Conservation (phyloP, 306 rosid species). For the Neltuma alba region DNA sequence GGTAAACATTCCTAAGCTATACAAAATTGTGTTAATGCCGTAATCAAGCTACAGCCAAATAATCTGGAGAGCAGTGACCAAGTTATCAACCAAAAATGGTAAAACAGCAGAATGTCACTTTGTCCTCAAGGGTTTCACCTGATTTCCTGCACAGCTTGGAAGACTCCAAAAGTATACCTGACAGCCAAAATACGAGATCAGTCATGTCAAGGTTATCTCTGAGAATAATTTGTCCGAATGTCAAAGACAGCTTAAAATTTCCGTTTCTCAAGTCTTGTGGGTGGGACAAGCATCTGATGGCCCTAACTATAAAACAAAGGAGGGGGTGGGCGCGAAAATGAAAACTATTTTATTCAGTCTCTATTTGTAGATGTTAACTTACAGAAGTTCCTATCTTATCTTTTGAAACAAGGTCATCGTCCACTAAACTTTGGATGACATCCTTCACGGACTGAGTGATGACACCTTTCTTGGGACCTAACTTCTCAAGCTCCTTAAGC, state of each 20-base stretch:
- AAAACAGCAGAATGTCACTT: conserved; percentile 5
- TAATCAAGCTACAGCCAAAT: conserved; percentile 21
- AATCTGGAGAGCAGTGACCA: conserved; percentile 13
- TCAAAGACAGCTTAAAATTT: not conserved
- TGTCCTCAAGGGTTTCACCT: conserved; percentile 54
- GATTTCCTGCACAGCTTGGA: conserved; percentile 97
- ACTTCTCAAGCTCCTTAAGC: conserved; percentile 97
- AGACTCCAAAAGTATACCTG: conserved; percentile 99
- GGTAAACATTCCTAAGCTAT: conserved; percentile 79
- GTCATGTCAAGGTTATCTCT: not conserved
- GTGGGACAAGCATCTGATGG: conserved; percentile 17
- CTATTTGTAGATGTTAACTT: conserved; percentile 42
- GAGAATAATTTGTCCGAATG: conserved; percentile 11
- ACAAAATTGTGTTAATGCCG: conserved; percentile 22
- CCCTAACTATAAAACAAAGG: not conserved
- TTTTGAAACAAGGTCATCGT: conserved; percentile 88
- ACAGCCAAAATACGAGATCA: conserved; percentile 29
- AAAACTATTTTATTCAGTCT: not conserved
- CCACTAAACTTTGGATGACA: conserved; percentile 89
- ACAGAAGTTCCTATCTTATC: conserved; percentile 98
- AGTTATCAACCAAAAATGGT: conserved; percentile 33
- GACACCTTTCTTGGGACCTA: conserved; percentile 91
- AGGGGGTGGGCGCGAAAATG: not conserved
- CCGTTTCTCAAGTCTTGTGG: not conserved
- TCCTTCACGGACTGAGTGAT: conserved; percentile 94